Percentiles rank a stretch among this genome's conserved stretches.
Conservation (phyloP, 805 yeast genomes). For the Myxozyma neotropica region DNA sequence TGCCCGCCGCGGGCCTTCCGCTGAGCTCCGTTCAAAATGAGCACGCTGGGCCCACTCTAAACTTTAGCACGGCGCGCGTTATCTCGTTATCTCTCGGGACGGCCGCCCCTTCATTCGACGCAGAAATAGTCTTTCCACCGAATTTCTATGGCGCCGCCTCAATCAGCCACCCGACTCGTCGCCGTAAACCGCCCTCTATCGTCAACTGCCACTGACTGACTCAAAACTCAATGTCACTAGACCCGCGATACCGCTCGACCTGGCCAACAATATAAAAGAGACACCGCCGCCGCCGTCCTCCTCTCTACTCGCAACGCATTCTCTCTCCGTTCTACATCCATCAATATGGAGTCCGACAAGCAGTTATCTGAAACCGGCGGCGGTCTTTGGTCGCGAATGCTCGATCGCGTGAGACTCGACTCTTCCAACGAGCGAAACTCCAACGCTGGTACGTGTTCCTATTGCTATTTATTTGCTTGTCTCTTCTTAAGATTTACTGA, state of each 20-base stretch:
- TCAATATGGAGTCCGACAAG: slow-evolving; percentile 6
- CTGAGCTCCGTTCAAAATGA: too few relatives aligned
- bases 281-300: background rate
- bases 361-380: background rate
- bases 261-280: too few relatives aligned
- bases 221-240: background rate
- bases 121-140: too few relatives aligned
- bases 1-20: too few relatives aligned
- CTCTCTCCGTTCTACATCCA: background rate
- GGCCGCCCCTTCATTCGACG: too few relatives aligned
- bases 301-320: background rate
- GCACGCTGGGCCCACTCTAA: background rate
- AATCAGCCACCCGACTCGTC: slow-evolving; percentile 2
- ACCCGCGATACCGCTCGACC: too few relatives aligned
- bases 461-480: background rate
- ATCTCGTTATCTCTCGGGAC: background rate
- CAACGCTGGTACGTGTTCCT: slow-evolving; percentile 15
- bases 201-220: background rate
- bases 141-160: background rate
- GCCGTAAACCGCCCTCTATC: background rate
- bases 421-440: slow-evolving; percentile 15
- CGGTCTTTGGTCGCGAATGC: slow-evolving; percentile 17
- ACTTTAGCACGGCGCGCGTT: background rate
- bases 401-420: slow-evolving; percentile 14
- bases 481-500: background rate